phyloP scores from a whole-genome alignment of 768 basidiomycete species.

The Neoboletus subvelutipes region DNA sequence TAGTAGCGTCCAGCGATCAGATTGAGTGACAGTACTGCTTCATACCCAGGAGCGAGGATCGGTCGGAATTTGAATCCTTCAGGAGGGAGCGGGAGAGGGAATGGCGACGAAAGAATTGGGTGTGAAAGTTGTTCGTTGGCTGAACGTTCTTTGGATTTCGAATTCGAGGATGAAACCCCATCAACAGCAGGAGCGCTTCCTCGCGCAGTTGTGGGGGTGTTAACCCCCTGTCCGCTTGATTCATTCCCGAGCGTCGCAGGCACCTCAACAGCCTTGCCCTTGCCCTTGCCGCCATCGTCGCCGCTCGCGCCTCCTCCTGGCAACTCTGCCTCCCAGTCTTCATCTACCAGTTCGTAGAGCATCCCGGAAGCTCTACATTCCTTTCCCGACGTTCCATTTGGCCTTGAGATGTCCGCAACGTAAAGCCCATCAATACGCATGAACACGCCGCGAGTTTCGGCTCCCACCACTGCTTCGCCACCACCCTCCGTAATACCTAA shows the following conservation, averaged over 20 bases:
- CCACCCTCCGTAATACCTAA: constrained; percentile 5
- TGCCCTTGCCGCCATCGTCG: constrained; percentile 23
- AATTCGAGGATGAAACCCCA: constrained; percentile 8
- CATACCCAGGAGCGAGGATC: constrained; percentile 59
- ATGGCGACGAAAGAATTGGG: constrained; percentile 33
- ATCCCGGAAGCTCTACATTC: constrained; percentile 71
- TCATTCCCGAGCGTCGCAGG: constrained; percentile 10
- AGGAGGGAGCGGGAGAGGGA: constrained; percentile 62
- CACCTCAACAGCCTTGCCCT: constrained; percentile 34
- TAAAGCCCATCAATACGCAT: constrained; percentile 68
- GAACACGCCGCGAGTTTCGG: constrained; percentile 57
- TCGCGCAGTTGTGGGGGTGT: constrained; percentile 9
- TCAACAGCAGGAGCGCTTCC: constrained; percentile 20
- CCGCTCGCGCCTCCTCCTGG: constrained; percentile 29
- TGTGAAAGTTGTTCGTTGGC: constrained; percentile 37
- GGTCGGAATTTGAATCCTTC: constrained; percentile 67
- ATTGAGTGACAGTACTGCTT: constrained; percentile 66
- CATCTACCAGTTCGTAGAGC: constrained; percentile 77
- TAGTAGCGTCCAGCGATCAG: constrained; percentile 82
- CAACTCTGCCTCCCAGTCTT: constrained; percentile 53
- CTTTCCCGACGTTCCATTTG: constrained; percentile 42
- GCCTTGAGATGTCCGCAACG: constrained; percentile 51
- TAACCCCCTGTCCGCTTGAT: not conserved
- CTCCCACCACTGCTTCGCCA: constrained; percentile 20
- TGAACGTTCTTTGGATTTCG: constrained; percentile 18